Evolutionary conservation across 148 eudicot species (phyloP), one percentile per base, ranked within the genome.

Genomic region (Heliosperma pusillum): DNA sequence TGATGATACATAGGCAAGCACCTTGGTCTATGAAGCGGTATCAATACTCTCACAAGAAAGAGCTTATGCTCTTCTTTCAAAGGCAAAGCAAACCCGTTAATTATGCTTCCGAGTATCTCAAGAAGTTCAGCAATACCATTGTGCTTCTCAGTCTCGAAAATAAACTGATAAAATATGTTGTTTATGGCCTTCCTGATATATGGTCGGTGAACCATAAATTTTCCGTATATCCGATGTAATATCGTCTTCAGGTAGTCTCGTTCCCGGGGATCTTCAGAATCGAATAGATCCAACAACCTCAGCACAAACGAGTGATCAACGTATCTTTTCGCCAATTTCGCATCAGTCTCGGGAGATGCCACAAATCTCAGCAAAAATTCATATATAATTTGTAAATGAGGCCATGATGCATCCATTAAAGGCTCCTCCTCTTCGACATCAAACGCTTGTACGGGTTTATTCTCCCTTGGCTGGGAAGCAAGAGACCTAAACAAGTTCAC

Each of bases 221-320:
- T 91, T 36, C 95, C 95, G 76, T 90, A 90, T 10, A 88, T 82
- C 1, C 95, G 86, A 61, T 91, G 97, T 2, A 91, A 80, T 62
- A 91, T 84, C 2, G 93, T 87, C 76, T 91, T 91, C 66, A 91
- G 73, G 75, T 86, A 89, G 36, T 88, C 97, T 83, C 93, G 81
- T 82, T 89, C 97, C 33, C 97, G 85, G 11, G 93, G 93, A 80
- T 91, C 97, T 73, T 89, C 93, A 53, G 93, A 91, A 64, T 91
- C 93, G 56, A 91, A 91, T 5, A 89, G 77, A 85, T 91, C 90
- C 21, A 90, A 75, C 78, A 90, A 60, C 75, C 83, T 85, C 21
- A 88, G 77, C 63, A 90, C 86, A 82, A 90, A 90, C 19, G 85
- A 78, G 77, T 82, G 95, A 74, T 90, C 92, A 36, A 88, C 76